phyloP scores from a whole-genome alignment of 345 rosid genomes.

The Hibiscus tridactylites region DNA sequence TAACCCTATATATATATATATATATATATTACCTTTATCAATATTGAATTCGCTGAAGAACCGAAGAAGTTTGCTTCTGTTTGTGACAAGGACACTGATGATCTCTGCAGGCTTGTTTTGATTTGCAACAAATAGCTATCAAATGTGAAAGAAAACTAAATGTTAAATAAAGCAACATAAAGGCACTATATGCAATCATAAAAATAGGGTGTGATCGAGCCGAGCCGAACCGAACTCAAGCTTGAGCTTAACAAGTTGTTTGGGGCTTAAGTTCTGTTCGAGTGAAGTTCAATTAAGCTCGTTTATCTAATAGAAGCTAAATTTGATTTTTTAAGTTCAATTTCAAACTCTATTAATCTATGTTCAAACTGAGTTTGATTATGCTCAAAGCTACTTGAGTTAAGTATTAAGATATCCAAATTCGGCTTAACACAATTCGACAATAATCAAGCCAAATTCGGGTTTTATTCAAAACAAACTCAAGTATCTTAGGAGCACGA shows the following conservation, averaged over 20 bases:
- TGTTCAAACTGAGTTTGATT: background rate
- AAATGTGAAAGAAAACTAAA: background rate
- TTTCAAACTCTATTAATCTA: background rate
- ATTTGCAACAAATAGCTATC: constrained; percentile 45
- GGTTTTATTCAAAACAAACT: background rate
- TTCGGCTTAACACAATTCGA: background rate
- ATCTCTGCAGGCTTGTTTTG: constrained; percentile 45
- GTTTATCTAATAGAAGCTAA: no score
- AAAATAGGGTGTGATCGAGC: background rate
- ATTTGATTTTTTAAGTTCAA: no score
- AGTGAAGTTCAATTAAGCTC: no score
- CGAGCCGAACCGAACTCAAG: background rate
- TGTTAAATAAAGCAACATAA: background rate
- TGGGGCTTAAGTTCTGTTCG: no score
- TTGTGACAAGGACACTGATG: constrained; percentile 31
- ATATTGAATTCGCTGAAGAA: constrained; percentile 34
- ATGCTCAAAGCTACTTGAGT: background rate
- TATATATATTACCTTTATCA: constrained; percentile 37
- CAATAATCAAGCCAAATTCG: background rate
- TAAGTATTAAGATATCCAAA: background rate
- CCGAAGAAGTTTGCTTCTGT: constrained; percentile 45
- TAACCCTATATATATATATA: background rate
- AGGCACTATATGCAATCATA: background rate
- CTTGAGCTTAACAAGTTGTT: no score
- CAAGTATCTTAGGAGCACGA: background rate